Evolutionary conservation across 352 stramenopile genomes (phyloP), one percentile per base, ranked within the genome.

Genomic region (Pythium coloratum): DNA sequence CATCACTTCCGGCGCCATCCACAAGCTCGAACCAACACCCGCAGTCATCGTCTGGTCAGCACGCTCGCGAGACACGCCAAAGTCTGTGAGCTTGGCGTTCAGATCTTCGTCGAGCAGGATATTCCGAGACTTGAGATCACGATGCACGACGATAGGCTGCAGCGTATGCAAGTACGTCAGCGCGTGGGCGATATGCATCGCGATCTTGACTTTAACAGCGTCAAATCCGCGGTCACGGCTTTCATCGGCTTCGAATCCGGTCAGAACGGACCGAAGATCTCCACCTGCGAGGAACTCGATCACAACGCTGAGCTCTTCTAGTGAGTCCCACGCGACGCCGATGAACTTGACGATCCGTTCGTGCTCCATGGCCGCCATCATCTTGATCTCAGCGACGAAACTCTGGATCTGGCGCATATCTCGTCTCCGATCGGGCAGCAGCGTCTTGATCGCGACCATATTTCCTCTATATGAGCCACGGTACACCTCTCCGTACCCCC

Each of bases 321-420:
- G 62, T 14, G 70, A 64, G 33, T 76, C 75, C 81, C 84, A 92
- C 14, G 81, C 82, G n/a, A 90, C 82, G 4, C 82, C 84, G 28
- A 91, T 70, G 40, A 92, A 90, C 18, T 56, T 64, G 8, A 92
- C 81, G 42, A 92, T 86, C 46, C 76, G 81, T 34, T 75, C 71
- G 64, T 92, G 84, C 16, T 87, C 75, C 20, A 92, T 61, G 33
- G 69, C 72, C 0, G 81, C 75, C 72, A 90, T 81, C 40, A 89
- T 60, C 62, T 88, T 84, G 18, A 82, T 78, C 57, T 92, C 84
- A 0, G 59, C 65, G 5, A 86, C 73, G 16, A 91, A 77, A 1
- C 73, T 71, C 10, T 77, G 70, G 51, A 89, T 86, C 62, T 89
- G 72, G 32, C 62, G 71, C 64, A 85, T 84, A 34, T 88, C 66